Conservation (phyloP, 352 stramenopile genomes). For the Phytophthora tentaculata region DNA sequence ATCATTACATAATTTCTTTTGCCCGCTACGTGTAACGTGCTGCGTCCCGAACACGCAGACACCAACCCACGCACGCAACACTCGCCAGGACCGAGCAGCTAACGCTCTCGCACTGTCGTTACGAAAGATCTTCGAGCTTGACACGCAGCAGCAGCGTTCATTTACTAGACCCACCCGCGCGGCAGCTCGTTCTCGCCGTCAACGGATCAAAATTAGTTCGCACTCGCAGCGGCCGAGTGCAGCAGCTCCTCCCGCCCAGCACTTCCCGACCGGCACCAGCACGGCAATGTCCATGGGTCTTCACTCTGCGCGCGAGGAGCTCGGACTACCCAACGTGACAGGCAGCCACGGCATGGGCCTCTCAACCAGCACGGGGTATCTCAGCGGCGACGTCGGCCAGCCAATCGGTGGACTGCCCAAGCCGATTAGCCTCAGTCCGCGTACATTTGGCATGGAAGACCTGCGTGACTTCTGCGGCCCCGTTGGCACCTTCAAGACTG, state of each 20-base stretch:
- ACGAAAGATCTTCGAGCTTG: conserved; percentile 23
- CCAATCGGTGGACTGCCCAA: conserved; percentile 54
- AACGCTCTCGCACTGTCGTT: conserved; percentile 17
- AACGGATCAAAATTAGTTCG: conserved; percentile 39
- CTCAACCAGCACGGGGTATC: conserved; percentile 31
- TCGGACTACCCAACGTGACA: conserved; percentile 62
- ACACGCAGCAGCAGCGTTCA: conserved; percentile 15
- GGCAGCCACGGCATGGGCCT: conserved; percentile 46
- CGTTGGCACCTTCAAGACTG: conserved; percentile 84
- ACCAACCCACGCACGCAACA: conserved; percentile 9
- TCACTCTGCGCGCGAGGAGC: conserved; percentile 74
- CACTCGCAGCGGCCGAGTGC: conserved; percentile 42
- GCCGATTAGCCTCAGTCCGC: conserved; percentile 76
- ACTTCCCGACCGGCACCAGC: conserved; percentile 19
- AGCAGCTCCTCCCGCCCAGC: conserved; percentile 28
- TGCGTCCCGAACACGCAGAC: conserved; percentile 24
- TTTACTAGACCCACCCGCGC: conserved; percentile 10
- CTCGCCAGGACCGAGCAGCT: neutral
- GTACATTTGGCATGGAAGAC: conserved; percentile 87
- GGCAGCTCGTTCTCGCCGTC: conserved; percentile 19
- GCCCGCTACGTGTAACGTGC: conserved; percentile 48
- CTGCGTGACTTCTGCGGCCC: conserved; percentile 83
- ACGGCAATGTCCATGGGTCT: conserved; percentile 71
- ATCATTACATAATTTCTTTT: conserved; percentile 88
- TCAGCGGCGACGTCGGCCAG: conserved; percentile 44